Evolutionary conservation across 768 basidiomycete genomes (phyloP).

Genomic region (Dendrothele bispora): DNA sequence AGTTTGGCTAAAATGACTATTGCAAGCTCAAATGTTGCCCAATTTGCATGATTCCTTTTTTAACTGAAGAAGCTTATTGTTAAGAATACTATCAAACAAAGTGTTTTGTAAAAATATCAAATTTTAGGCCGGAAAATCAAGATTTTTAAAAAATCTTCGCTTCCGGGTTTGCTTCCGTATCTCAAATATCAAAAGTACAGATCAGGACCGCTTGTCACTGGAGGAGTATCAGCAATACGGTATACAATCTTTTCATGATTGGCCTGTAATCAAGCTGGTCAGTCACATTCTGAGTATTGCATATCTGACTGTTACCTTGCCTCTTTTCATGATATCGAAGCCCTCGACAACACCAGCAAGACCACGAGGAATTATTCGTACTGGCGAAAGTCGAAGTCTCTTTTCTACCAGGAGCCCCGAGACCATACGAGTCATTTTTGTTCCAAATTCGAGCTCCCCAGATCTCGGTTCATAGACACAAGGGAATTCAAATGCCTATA

Average conservation of each 20-base stretch:
- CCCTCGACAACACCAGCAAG: slow-evolving; percentile 13
- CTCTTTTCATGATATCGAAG: slow-evolving; percentile 11
- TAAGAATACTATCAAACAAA: no score
- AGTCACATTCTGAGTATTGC: background rate
- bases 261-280: background rate
- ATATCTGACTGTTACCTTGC: slow-evolving; percentile 1
- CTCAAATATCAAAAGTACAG: no score
- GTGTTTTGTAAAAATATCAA: no score
- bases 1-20: no score
- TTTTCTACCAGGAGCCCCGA: background rate
- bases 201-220: no score
- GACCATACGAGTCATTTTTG: background rate
- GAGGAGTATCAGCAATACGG: slow-evolving; percentile 4
- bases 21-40: no score
- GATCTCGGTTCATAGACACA: background rate
- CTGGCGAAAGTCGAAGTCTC: background rate
- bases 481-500: slow-evolving; percentile 3
- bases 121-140: no score
- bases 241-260: slow-evolving; percentile 12
- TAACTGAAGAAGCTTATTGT: no score
- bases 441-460: slow-evolving; percentile 1
- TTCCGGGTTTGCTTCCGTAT: no score
- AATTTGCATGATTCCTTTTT: no score
- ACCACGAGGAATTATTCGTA: slow-evolving; percentile 6
- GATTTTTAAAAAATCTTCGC: no score